Base-by-base conservation (phyloP, 2,329 filamentous ascomycete genomes). In the Aaosphaeria pasadenensis region DNA sequence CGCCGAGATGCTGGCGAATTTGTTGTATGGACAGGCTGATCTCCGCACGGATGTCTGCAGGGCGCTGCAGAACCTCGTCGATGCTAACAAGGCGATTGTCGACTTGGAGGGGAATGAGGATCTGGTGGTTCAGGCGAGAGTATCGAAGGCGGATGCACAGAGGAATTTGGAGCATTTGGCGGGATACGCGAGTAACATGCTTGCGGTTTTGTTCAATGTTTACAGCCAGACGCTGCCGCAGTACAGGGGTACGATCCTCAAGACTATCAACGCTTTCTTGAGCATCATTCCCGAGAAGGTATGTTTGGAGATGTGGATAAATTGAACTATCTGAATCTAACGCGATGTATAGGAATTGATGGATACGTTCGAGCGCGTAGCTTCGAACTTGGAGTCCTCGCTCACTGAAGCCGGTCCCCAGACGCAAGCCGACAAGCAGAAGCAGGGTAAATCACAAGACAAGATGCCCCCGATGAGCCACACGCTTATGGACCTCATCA, bases 141-240 rank as follows among this genome's bases (percentile, higher is more conserved):
- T 96, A 11, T 85, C 87, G 4, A 91, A 87, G 66, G 81, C 77
- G 4, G 78, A 84, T 36, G 92, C 94, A 0, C 76, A 84, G 67
- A 85, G 86, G 71, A 96, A 96, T 64, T 74, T 97, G 36, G 76
- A 83, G n/a, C 86, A 95, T 66, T 77, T 99, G 9, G 84, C 89
- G 11, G 76, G 77, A 1, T 91, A 94, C 64, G 81, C 92, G 1
- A 87, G 87, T 51, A 97, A 97, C 62, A 82, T 99, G 72, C 82
- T 99, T 39, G 91, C 94, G 5, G 92, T 97, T 0, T 77, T 99
- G n/a, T 97, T 99, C 79, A 99, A 99, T 66, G 92, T 99, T 40
- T 99, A 99, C 74, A 96, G 89, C 55, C 89, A 96, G 70, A 99
- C 94, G 1, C 79, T 99, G 29, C 92, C 94, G 2, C 90, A 96